A percentile compares a stretch with the other conserved stretches of the same genome.
phyloP scores from a whole-genome alignment of 2,329 filamentous ascomycete species.

The Rhinocladiella similis region DNA sequence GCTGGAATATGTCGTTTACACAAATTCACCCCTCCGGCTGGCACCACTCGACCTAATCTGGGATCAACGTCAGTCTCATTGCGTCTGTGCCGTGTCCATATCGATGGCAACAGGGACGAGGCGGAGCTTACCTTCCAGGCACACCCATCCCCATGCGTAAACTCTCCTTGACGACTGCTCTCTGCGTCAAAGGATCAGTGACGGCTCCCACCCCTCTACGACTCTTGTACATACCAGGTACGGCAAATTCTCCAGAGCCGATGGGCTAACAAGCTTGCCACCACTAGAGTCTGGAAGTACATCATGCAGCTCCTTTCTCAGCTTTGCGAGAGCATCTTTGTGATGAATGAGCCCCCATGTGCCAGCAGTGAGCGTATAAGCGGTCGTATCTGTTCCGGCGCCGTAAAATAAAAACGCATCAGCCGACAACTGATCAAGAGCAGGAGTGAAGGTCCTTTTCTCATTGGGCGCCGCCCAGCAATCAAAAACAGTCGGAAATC shows the following conservation, averaged over 20 bases:
- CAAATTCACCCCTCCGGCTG: conserved; percentile 7
- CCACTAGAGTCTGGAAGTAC: conserved; percentile 6
- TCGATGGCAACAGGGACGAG: not conserved
- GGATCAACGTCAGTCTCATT: too few relatives aligned
- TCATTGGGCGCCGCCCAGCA: conserved; percentile 18
- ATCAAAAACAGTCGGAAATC: conserved; percentile 26
- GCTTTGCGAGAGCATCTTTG: conserved; percentile 4
- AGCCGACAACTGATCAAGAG: conserved; percentile 8
- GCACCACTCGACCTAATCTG: conserved; percentile 8
- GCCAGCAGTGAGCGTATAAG: conserved; percentile 13
- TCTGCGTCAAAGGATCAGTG: conserved; percentile 1
- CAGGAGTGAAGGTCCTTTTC: conserved; percentile 4
- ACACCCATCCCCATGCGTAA: conserved; percentile 12
- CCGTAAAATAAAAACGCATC: conserved; percentile 19
- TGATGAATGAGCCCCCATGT: conserved; percentile 18
- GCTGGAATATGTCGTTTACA: conserved; percentile 9
- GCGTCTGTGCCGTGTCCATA: not conserved
- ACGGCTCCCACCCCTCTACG: not conserved
- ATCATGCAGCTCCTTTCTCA: conserved; percentile 13
- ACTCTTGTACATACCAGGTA: conserved; percentile 9
- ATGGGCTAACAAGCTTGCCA: conserved; percentile 4
- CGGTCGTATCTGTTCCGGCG: conserved; percentile 25
- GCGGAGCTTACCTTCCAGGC: conserved; percentile 1
- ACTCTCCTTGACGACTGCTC: conserved; percentile 16
- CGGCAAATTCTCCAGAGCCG: conserved; percentile 12